phyloP scores from a whole-genome alignment of 2,329 filamentous ascomycete species.

The Sclerotinia spermophila region DNA sequence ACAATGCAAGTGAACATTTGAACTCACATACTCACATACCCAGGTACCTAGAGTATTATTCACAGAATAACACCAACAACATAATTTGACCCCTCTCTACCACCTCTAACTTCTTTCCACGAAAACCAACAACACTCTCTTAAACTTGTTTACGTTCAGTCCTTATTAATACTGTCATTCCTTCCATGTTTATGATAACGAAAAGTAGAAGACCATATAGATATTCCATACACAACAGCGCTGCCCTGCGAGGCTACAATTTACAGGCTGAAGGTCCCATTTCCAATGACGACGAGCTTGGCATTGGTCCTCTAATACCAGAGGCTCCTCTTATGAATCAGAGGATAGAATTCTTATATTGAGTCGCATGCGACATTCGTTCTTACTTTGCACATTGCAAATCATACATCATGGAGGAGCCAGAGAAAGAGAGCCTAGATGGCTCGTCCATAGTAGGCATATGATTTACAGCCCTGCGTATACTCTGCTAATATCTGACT shows the following conservation, averaged over 20 bases:
- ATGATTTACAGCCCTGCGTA: background rate
- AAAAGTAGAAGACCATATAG: background rate
- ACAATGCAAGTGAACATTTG: background rate
- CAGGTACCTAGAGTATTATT: background rate
- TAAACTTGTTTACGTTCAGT: slow-evolving; percentile 1
- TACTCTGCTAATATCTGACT: slow-evolving; percentile 19
- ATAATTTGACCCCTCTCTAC: slow-evolving; percentile 18
- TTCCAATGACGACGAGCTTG: slow-evolving; percentile 19
- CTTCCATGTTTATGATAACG: slow-evolving; percentile 8
- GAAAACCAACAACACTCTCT: slow-evolving; percentile 10
- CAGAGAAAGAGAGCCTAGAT: slow-evolving; percentile 60
- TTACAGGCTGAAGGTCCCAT: slow-evolving; percentile 12
- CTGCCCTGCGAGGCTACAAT: slow-evolving; percentile 13
- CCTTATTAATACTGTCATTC: slow-evolving; percentile 4
- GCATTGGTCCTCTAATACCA: slow-evolving; percentile 16
- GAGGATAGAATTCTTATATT: background rate
- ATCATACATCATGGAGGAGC: slow-evolving; percentile 42
- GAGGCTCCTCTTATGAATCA: slow-evolving; percentile 14
- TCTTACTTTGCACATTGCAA: background rate
- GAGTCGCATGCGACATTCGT: slow-evolving; percentile 9
- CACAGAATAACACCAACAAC: slow-evolving; percentile 13
- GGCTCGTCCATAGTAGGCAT: slow-evolving; percentile 68
- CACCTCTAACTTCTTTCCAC: background rate
- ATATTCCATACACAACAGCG: slow-evolving; percentile 4
- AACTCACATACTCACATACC: background rate